A percentile compares a stretch with the other conserved stretches of the same genome.
These are phyloP conservation scores for Heliosperma pusillum DNA, from an alignment of 148 eudicot species.

Conservation along the genomic window DNA sequence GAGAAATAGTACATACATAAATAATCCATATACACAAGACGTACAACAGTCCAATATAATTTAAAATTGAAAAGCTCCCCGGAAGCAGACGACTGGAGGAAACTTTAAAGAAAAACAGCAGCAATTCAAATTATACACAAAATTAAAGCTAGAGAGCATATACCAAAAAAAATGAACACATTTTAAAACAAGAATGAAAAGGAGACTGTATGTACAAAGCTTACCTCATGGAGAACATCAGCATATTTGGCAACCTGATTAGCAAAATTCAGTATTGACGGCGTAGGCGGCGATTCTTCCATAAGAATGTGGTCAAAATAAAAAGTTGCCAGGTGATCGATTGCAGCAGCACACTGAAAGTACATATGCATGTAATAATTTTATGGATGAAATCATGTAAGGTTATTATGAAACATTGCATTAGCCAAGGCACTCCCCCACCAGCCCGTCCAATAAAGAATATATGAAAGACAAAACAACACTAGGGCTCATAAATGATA, in stretches of 20 bases:
- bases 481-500: neutral
- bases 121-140: neutral
- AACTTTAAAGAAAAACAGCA: neutral
- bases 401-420: neutral
- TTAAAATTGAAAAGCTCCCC: neutral
- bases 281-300: constrained; percentile 71
- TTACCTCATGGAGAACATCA: constrained; percentile 70
- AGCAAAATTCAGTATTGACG: constrained; percentile 59
- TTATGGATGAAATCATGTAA: neutral
- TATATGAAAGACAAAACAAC: neutral
- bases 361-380: neutral
- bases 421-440: neutral
- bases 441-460: neutral
- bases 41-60: neutral
- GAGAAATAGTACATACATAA: neutral
- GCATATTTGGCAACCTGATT: constrained; percentile 71
- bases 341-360: constrained; percentile 75
- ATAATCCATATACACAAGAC: neutral
- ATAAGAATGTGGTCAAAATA: constrained; percentile 70
- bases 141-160: neutral
- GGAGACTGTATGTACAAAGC: constrained; percentile 15
- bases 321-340: constrained; percentile 78
- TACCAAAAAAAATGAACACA: neutral
- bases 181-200: neutral
- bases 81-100: neutral